A percentile compares a stretch with the other conserved stretches of the same genome.
Conservation (phyloP, 164 flowering plant genomes). For the Vitis vinifera region DNA sequence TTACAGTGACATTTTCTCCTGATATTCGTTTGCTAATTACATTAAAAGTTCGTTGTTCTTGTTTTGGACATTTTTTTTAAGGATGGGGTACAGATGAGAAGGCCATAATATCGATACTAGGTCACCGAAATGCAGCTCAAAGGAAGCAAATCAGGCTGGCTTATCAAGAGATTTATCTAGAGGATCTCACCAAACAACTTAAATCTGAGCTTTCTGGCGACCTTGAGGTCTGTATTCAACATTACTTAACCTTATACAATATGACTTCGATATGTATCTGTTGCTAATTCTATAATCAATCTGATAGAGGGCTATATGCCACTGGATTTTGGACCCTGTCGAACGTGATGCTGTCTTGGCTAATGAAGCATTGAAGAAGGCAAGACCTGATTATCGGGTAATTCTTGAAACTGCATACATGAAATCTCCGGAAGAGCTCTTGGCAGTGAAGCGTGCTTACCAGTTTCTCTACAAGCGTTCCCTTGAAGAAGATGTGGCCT, state of each 20-base stretch:
- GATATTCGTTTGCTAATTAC: no score
- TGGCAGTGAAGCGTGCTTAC: slow-evolving; percentile 39
- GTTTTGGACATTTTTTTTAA: background rate
- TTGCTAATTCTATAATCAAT: background rate
- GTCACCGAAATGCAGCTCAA: slow-evolving; percentile 35
- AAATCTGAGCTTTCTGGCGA: slow-evolving; percentile 39
- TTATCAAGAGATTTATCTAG: slow-evolving; percentile 27
- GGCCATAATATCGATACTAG: slow-evolving; percentile 34
- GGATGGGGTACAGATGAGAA: slow-evolving; percentile 54
- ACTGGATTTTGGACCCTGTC: slow-evolving; percentile 45
- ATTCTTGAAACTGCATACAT: slow-evolving; percentile 36
- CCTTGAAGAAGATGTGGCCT: slow-evolving; percentile 49
- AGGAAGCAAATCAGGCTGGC: slow-evolving; percentile 35
- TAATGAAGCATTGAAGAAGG: slow-evolving; percentile 32
- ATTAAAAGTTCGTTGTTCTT: no score
- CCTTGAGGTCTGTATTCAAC: slow-evolving; percentile 30
- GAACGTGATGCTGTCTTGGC: slow-evolving; percentile 46
- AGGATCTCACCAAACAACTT: slow-evolving; percentile 42
- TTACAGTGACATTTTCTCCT: no score
- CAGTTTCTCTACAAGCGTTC: slow-evolving; percentile 32
- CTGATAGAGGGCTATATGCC: slow-evolving; percentile 37
- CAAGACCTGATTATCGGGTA: slow-evolving; percentile 22
- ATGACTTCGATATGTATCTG: background rate
- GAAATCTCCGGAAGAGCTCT: slow-evolving; percentile 33
- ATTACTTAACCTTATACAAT: background rate